phyloP scores from a whole-genome alignment of 495 filamentous ascomycete genomes.

The Tuber calosporum region DNA sequence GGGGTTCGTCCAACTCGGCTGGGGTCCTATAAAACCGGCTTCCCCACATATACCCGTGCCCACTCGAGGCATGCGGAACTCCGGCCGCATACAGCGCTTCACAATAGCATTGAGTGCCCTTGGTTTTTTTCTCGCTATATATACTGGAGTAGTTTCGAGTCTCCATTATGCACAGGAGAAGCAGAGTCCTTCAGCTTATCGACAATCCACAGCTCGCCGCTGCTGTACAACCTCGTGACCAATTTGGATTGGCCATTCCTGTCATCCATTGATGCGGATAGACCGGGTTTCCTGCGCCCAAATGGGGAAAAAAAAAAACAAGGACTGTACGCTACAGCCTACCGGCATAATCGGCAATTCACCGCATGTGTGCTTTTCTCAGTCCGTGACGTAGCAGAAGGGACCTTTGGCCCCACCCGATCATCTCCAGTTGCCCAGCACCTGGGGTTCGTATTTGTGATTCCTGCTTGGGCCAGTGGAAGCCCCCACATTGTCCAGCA shows the following conservation, averaged over 20 bases:
- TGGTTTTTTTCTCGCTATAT: background rate
- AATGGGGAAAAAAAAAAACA: background rate
- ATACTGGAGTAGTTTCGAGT: background rate
- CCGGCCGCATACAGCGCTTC: background rate
- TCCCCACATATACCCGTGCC: background rate
- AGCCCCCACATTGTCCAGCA: background rate
- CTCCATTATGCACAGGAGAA: background rate
- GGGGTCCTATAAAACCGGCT: background rate
- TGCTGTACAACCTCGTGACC: background rate
- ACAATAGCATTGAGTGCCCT: background rate
- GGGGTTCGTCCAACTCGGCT: background rate
- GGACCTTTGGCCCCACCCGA: background rate
- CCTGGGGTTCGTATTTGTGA: background rate
- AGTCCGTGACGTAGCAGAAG: background rate
- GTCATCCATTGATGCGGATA: background rate
- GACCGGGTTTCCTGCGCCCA: background rate
- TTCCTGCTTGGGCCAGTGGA: background rate
- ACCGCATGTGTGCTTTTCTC: background rate
- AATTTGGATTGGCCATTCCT: background rate
- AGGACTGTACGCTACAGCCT: background rate
- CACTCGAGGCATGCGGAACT: background rate
- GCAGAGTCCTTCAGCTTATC: constrained; percentile 2
- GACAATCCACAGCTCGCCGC: background rate
- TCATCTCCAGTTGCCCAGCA: background rate
- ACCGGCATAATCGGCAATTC: background rate